phyloP scores from a whole-genome alignment of 129 eudicot genomes.

The Artemisia annua region DNA sequence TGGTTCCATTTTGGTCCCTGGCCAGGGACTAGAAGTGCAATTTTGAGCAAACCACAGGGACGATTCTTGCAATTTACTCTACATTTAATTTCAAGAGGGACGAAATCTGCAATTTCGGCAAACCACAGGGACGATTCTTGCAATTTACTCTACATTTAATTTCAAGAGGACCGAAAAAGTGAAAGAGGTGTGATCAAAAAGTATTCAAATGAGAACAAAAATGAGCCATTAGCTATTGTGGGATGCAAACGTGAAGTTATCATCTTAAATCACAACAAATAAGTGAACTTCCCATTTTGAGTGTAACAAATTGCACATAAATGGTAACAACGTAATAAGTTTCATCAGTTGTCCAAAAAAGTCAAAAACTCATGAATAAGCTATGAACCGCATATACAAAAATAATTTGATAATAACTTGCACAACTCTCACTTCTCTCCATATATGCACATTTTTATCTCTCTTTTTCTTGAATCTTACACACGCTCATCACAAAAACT shows the following conservation, averaged over 20 bases:
- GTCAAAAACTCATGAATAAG: slow-evolving; percentile 6
- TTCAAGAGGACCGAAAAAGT: not conserved
- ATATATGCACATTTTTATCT: not conserved
- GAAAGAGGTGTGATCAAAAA: not conserved
- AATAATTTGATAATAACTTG: too few relatives aligned
- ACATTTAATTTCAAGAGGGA: too few relatives aligned
- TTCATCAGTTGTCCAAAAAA: slow-evolving; percentile 1
- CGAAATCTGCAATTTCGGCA: too few relatives aligned
- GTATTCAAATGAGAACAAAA: not conserved
- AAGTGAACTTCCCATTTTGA: not conserved
- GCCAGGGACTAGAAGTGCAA: too few relatives aligned
- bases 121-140: too few relatives aligned
- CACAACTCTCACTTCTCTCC: not conserved
- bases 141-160: too few relatives aligned
- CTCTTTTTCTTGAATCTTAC: not conserved
- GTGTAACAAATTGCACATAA: slow-evolving; percentile 13
- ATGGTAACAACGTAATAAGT: slow-evolving; percentile 11
- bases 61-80: too few relatives aligned
- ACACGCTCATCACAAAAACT: slow-evolving; percentile 6
- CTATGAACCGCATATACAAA: not conserved
- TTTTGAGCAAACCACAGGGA: too few relatives aligned
- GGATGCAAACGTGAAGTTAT: slow-evolving; percentile 9
- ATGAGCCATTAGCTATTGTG: slow-evolving; percentile 14
- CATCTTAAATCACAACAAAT: not conserved
- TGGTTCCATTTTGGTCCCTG: too few relatives aligned